These are phyloP conservation scores for Penicillium samsonianum DNA, from an alignment of 495 filamentous ascomycete genomes.

Conservation along the genomic window DNA sequence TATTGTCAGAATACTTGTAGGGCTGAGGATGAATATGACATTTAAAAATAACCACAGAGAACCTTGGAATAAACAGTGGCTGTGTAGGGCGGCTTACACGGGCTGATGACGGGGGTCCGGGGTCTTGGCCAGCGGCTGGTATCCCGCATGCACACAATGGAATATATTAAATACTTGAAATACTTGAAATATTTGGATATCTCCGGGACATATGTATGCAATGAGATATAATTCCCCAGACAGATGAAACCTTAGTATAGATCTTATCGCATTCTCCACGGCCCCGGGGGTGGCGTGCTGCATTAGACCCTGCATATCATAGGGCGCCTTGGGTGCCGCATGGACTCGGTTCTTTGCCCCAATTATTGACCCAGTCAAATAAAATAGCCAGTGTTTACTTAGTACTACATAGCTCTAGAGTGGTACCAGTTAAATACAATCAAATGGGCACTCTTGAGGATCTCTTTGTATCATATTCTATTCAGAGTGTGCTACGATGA, in stretches of 20 bases:
- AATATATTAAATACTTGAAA: neutral
- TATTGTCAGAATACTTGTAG: neutral
- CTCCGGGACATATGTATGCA: neutral
- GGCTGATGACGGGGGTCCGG: conserved; percentile 3
- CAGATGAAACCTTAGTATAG: neutral
- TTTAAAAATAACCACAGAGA: neutral
- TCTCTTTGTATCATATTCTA: neutral
- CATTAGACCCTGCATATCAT: conserved; percentile 19
- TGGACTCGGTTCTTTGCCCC: neutral
- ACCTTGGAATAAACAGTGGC: neutral
- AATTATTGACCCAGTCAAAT: too few relatives aligned
- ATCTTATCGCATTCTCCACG: conserved; percentile 14
- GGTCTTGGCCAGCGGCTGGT: conserved; percentile 15
- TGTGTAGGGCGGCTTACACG: neutral
- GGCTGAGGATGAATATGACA: neutral
- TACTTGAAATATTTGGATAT: neutral
- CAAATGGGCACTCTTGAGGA: neutral
- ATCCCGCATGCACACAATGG: neutral
- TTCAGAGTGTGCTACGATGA: conserved; percentile 6
- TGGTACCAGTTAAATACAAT: neutral
- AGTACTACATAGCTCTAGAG: neutral
- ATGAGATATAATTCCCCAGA: neutral
- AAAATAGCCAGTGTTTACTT: conserved; percentile 9
- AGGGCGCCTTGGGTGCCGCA: conserved; percentile 6
- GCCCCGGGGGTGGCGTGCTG: conserved; percentile 9